Evolutionary conservation across 2,329 filamentous ascomycete species (phyloP), one percentile per base, ranked within the genome.

Genomic region (Cladosporium sp.): DNA sequence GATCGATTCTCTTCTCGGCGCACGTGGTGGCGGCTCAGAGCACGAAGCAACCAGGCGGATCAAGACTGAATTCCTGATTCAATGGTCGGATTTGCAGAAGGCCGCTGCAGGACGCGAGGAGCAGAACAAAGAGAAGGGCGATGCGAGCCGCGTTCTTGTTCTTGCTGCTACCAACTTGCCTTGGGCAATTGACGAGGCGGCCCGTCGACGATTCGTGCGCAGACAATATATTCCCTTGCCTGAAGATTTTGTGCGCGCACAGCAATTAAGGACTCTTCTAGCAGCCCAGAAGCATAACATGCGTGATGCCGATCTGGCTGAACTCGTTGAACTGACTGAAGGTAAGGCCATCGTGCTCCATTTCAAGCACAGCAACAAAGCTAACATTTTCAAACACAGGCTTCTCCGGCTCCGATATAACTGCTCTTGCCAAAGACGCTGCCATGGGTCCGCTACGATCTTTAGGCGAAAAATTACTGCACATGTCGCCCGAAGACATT

Each of bases 331-430:
- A 59, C 74, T 94, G 56, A 97, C 94, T 43, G 90, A 96, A 67
- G 91, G 92, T 93, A 78, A 30, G 57, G 5, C 39, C 22, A 37
- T 9, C 11, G 25, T 34, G 30, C 20, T 15, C 2, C 25, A 2
- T 50, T 19, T 19, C 40, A 39, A 8, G 28, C 20, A 11, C 20
- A 9, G 28, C 30, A 38, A 9, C 34, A n/a, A 19, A 47, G 25
- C 43, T 47, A 12, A 47, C 43, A 14, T 47, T n/a, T n/a, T 28
- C 5, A 17, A 30, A 3, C n/a, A 19, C 65, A 97, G 92, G 92
- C n/a, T 99, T 96, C 76, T 97, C 92, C 8, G 94, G 94, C 45
- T 96, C 92, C 1, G 94, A 99, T 69, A 96, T 99, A 64, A 97
- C 94, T 20, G 92, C 94, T 1, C 80, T 99, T 8, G 94, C 94